phyloP scores from a whole-genome alignment of 441 rosid species.

The Eruca vesicaria region DNA sequence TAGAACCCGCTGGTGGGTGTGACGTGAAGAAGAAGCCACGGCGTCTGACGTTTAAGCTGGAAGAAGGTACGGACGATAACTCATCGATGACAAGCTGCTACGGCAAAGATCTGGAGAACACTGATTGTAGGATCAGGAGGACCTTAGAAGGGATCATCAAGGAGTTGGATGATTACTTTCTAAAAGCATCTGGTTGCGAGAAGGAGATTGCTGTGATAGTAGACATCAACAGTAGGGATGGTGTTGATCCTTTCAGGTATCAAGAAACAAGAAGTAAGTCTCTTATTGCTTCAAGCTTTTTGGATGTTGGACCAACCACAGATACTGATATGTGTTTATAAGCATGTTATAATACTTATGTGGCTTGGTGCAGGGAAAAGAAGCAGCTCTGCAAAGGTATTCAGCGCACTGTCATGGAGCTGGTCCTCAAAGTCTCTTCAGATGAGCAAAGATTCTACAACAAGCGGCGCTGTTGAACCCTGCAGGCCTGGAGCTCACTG shows the following conservation, averaged over 20 bases:
- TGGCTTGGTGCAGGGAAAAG: slow-evolving; percentile 63
- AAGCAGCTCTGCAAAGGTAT: slow-evolving; percentile 83
- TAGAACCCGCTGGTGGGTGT: slow-evolving; percentile 30
- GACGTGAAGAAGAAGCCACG: slow-evolving; percentile 29
- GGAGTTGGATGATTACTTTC: slow-evolving; percentile 87
- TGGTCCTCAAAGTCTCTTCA: slow-evolving; percentile 89
- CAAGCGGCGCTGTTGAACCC: slow-evolving; percentile 53
- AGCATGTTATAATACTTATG: slow-evolving; percentile 18
- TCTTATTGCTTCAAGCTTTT: neutral
- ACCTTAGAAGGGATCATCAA: slow-evolving; percentile 69
- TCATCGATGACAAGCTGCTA: slow-evolving; percentile 58
- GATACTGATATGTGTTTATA: neutral
- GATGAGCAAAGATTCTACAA: slow-evolving; percentile 42
- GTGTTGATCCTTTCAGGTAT: slow-evolving; percentile 46
- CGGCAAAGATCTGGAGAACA: slow-evolving; percentile 48
- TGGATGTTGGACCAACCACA: slow-evolving; percentile 1
- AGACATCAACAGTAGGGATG: slow-evolving; percentile 55
- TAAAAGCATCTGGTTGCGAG: slow-evolving; percentile 74
- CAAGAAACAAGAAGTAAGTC: slow-evolving; percentile 66
- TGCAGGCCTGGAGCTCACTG: slow-evolving; percentile 91
- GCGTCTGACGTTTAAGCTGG: slow-evolving; percentile 41
- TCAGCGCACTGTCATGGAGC: slow-evolving; percentile 87
- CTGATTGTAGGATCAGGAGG: slow-evolving; percentile 50
- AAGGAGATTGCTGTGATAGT: slow-evolving; percentile 78
- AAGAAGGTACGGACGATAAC: slow-evolving; percentile 52